Base-by-base conservation (phyloP, 345 rosid genomes). In the Boechera retrofracta region DNA sequence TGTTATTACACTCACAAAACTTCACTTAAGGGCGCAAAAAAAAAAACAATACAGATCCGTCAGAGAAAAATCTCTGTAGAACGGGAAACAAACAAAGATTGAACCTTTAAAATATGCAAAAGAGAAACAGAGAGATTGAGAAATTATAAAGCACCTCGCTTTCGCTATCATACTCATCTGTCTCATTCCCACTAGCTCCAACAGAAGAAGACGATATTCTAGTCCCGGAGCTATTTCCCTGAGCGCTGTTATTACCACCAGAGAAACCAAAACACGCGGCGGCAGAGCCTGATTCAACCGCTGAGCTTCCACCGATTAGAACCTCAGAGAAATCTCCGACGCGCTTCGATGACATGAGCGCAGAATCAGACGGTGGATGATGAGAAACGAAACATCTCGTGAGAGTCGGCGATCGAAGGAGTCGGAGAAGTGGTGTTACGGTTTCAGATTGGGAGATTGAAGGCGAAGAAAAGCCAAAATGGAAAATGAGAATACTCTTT, bases 111-210 rank as follows among this genome's bases (percentile, higher is more conserved):
- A 24, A 64, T 58, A 67, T 78, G 70, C 78, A 78, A 2, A 6
- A 64, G 1, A 52, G 36, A 57, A 1, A 35, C 6, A 62, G 10
- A 52, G 42, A 62, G 26, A 55, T 5, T 39, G 13, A 41, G 10
- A 51, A 48, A 26, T 10, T 44, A 29, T 47, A 29, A 69, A 84
- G 69, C 7, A 89, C 98, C 97, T 89, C 98, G 82, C 96, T 91
- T 77, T 89, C 91, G 28, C 87, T 85, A 16, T 93, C 97, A 65
- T 85, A 85, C 72, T 87, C 95, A 53, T 89, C 91, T 15, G 84
- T 77, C 41, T 88, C 93, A 21, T 85, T 89, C 69, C 81, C 94
- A 33, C 89, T 82, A 59, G 72, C 83, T 39, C 87, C 97, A 67
- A 80, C 57, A 0, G 89, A 82, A 69, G 81, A 84, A 63, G 88